These are phyloP conservation scores for Castanea mollissima DNA, from an alignment of 306 rosid species.

Conservation along the genomic window DNA sequence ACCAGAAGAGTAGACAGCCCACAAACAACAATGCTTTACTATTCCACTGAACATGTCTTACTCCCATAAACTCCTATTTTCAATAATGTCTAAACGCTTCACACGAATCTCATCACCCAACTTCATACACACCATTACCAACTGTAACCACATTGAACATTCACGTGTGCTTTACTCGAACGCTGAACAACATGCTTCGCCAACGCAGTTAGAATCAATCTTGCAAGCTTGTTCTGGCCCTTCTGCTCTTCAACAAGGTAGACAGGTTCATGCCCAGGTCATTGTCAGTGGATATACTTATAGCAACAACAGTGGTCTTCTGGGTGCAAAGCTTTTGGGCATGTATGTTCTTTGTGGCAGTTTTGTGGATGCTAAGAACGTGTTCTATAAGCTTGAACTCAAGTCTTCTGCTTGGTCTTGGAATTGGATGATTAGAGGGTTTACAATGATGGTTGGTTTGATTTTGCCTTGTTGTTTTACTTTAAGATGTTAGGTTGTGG, in stretches of 20 bases:
- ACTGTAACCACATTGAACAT: conserved; percentile 18
- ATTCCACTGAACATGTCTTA: background rate
- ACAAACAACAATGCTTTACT: background rate
- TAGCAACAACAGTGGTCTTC: conserved; percentile 10
- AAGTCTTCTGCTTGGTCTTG: conserved; percentile 51
- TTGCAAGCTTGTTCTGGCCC: conserved; percentile 45
- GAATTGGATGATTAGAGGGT: conserved; percentile 86
- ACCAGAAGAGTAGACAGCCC: background rate
- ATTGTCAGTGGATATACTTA: conserved; percentile 39
- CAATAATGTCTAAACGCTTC: background rate
- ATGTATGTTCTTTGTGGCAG: conserved; percentile 63
- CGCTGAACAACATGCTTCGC: conserved; percentile 27
- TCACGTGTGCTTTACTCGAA: background rate
- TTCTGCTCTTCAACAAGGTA: conserved; percentile 52
- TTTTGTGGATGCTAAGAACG: conserved; percentile 49
- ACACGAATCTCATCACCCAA: background rate
- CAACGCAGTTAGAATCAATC: conserved; percentile 38
- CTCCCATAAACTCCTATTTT: background rate
- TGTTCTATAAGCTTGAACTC: conserved; percentile 54
- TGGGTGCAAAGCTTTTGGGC: conserved; percentile 53
- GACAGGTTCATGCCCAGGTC: conserved; percentile 59
- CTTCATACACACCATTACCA: conserved; percentile 23
- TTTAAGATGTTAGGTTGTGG: conserved; percentile 71
- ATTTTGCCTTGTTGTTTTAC: conserved; percentile 61
- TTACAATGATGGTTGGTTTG: conserved; percentile 49